phyloP scores from a whole-genome alignment of 768 basidiomycete species.

The Lactarius vividus region DNA sequence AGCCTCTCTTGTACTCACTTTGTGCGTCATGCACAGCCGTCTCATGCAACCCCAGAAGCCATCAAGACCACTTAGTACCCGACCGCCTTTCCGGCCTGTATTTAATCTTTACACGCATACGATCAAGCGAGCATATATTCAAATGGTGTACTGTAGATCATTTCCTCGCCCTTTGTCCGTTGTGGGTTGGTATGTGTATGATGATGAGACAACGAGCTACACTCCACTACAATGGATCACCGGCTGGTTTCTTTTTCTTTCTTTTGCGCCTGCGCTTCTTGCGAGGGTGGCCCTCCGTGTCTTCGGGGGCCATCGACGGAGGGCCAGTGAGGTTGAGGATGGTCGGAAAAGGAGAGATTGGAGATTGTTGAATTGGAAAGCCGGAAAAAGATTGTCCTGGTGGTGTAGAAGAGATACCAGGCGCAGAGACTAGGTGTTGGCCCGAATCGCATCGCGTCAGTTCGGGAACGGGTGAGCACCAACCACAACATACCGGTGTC shows the following conservation, averaged over 20 bases:
- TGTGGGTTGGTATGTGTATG: constrained; percentile 4
- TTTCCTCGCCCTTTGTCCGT: constrained; percentile 7
- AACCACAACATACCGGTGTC: constrained; percentile 5
- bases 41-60: constrained; percentile 25
- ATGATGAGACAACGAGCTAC: not conserved
- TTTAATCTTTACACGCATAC: not conserved
- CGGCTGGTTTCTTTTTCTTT: constrained; percentile 22
- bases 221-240: not conserved
- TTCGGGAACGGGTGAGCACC: not conserved
- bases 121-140: constrained; percentile 6
- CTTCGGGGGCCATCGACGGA: constrained; percentile 6
- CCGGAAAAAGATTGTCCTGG: not conserved
- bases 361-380: not conserved
- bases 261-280: constrained; percentile 20
- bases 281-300: not conserved
- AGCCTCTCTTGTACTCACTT: not conserved
- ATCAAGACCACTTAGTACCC: constrained; percentile 35
- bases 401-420: not conserved
- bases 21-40: not conserved
- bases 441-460: not conserved
- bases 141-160: constrained; percentile 19
- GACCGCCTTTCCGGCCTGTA: not conserved
- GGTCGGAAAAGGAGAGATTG: not conserved
- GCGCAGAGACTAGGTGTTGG: not conserved
- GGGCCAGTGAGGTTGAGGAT: constrained; percentile 24